Base-by-base conservation (phyloP, 2,329 filamentous ascomycete genomes). In the Fusarium succisae region DNA sequence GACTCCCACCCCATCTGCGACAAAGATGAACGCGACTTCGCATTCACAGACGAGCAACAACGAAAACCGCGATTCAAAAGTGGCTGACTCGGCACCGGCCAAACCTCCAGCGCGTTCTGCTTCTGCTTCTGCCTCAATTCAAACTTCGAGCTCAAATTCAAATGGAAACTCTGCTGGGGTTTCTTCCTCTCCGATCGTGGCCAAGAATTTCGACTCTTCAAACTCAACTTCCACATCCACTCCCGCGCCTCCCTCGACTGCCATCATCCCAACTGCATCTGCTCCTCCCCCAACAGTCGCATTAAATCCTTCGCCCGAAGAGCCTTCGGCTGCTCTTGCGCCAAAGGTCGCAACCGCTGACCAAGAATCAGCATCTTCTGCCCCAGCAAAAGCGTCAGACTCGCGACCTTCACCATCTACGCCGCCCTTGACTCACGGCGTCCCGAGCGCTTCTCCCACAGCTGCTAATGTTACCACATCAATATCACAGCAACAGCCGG, bases 381-480 rank as follows among this genome's bases (percentile, higher is more conserved):
- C 63, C 22, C 44, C 71, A 39, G 35, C 44, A 18, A 64, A 61
- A 56, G 54, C 57, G 32, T 53, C 59, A 41, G 63, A 39, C 38
- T 54, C 53, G 38, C 66, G 68, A 41, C 75, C 61, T 54, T 61
- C 54, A 32, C 76, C 76, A 39, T 76, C 76, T 43, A 77, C 76
- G 39, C 76, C 76, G 20, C 63, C 70, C 24, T 51, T 62, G 20
- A 63, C 67, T 66, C 69, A 67, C 37, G 54, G 58, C 39, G 66
- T 65, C 35, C 51, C 39, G 13, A 67, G 53, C 22, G 56, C 54
- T 58, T 47, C 53, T 59, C 64, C 47, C 57, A 58, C 53, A 56
- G 50, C 51, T 20, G 24, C 73, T 48, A 61, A 73, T 48, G 43
- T 66, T 50, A 65, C 72, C 43, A 65, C 50, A 54, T 61, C 69